Evolutionary conservation across 176 grass and related monocot genomes (phyloP), one percentile per base, ranked within the genome.

Genomic region (Rhynchospora breviuscula): DNA sequence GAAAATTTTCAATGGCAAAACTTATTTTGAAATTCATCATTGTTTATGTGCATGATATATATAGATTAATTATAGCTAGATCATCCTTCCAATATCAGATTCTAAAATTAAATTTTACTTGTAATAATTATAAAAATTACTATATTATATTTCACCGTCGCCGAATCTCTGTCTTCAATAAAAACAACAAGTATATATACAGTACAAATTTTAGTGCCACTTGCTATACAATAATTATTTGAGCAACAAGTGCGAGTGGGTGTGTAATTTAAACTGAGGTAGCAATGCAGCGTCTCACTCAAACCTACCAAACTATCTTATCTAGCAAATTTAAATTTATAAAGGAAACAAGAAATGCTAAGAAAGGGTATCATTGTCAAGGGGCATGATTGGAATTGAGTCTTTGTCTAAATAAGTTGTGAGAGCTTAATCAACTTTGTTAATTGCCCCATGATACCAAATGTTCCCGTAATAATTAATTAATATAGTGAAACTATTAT

Each of bases 351-450:
- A 54, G 22, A 68, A 48, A 67, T 63, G 79, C 51, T 43, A 82
- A 67, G 12, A 68, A 26, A 48, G 21, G 45, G 23, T 63, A 8
- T 82, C 80, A 68, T 54, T 68, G 35, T 82, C 80, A 82, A 29
- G 25, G 80, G 44, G 12, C 52, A 26, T 12, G 73, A 56, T 2
- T 31, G 43, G 59, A 65, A 82, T 67, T 13, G 12, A 22, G 80
- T 82, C 80, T 67, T 18, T 65, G 60, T 82, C 80, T 65, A 82
- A 29, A 82, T 82, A 82, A 82, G 80, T 82, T 82, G 80, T 82
- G 80, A 31, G 62, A 82, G 80, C 60, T 82, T 82, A 82, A 82
- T 82, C 80, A 82, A 67, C 80, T 67, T 82, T 82, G 80, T 82
- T 82, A 68, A 82, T 82, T 82, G 17, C 62, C 53, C 44, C 80